Base-by-base conservation (phyloP, 768 basidiomycete genomes). In the Piloderma croceum region DNA sequence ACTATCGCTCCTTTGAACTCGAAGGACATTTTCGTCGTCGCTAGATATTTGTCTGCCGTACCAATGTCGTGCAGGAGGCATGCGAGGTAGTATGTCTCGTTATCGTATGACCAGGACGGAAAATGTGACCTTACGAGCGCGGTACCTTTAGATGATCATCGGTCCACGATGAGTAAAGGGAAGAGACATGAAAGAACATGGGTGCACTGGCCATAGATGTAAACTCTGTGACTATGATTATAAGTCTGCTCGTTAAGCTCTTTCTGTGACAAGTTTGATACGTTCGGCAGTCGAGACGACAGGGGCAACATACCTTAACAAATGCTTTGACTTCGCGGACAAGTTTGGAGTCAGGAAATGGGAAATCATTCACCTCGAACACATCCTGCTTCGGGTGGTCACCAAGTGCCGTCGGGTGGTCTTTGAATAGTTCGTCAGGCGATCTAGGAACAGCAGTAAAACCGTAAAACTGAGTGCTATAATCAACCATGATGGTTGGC, bases 1-100 rank as follows among this genome's bases (percentile, higher is more conserved):
- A 75, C 63, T 38, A 76, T 71, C 15, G 64, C 74, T 34, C 74
- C 72, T 51, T 71, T 72, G 60, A 73, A 75, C 56, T 77, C 76
- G 49, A 77, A 76, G 11, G 69, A 71, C 56, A 76, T 57, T 44
- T 73, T 73, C n/a, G 75, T 76, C 19, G 67, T 72, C n/a, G 65
- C 46, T 34, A 74, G 59, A 48, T 68, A 75, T 18, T 58, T 60
- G 34, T 72, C 64, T 5, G 70, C 71, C 3, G 71, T 71, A 33
- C 74, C 74, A 34, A 76, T 69, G 48, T 76, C 74, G 48, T 76
- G 74, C 43, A 76, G 59, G 19, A 76, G 59, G 47, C 73, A 74
- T 23, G 70, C 59, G 24, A 76, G 60, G 53, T 69, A 74, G 54
- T 72, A 74, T 19, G 72, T 70, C 61, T 74, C 69, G n/a, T 57